Percentiles rank a stretch among this genome's conserved stretches.
Evolutionary conservation across 2,329 filamentous ascomycete genomes (phyloP).

Genomic region (Cladophialophora immunda): DNA sequence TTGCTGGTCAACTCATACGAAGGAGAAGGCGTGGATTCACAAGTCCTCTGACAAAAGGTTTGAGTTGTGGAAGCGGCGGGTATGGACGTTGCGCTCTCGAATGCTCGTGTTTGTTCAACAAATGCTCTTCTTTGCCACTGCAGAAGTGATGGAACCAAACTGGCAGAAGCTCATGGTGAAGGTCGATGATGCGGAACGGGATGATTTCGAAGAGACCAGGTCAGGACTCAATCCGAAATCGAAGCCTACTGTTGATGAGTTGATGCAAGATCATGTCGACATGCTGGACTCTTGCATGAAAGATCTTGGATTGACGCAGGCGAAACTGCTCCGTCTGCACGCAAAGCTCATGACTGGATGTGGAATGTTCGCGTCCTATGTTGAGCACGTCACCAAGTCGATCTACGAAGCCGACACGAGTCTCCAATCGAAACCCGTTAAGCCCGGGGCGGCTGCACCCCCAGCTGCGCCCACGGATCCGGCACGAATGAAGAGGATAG

Average conservation of each 20-base stretch:
- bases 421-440: slow-evolving; percentile 31
- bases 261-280: slow-evolving; percentile 99
- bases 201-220: slow-evolving; percentile 27
- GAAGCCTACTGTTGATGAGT: slow-evolving; percentile 87
- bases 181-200: slow-evolving; percentile 67
- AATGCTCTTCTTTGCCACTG: slow-evolving; percentile 93
- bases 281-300: slow-evolving; percentile 97
- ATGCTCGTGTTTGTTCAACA: slow-evolving; percentile 99
- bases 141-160: slow-evolving; percentile 97
- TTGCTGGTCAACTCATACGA: slow-evolving; percentile 90
- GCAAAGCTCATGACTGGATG: slow-evolving; percentile 97
- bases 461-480: slow-evolving; percentile 56
- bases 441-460: slow-evolving; percentile 38
- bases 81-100: slow-evolving; percentile 88
- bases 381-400: slow-evolving; percentile 83
- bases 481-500: slow-evolving; percentile 74
- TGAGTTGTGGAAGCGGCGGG: slow-evolving; percentile 90
- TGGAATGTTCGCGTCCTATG: slow-evolving; percentile 91
- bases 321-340: slow-evolving; percentile 92
- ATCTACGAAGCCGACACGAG: slow-evolving; percentile 80
- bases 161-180: slow-evolving; percentile 94
- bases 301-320: slow-evolving; percentile 98
- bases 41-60: slow-evolving; percentile 75
- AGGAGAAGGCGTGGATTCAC: slow-evolving; percentile 82
- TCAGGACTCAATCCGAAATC: slow-evolving; percentile 46